Base-by-base conservation (phyloP, 1,284 basidiomycete species). In the Boletus mariae region DNA sequence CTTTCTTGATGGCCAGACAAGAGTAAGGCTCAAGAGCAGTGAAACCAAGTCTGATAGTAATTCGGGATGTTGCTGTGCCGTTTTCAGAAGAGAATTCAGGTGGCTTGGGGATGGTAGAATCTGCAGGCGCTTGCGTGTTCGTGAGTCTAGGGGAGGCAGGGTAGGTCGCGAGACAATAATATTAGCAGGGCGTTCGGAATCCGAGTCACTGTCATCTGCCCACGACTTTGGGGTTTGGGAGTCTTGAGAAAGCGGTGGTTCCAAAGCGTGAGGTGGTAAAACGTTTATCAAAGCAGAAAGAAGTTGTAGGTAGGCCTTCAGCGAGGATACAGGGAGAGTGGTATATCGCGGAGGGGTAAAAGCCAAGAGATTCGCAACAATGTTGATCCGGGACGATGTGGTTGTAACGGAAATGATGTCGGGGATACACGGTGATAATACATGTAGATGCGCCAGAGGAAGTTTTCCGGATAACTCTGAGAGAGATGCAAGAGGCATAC, bases 301-400 rank as follows among this genome's bases (percentile, higher is more conserved):
- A 17, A 90, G 72, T 6, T 70, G 66, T 23, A 91, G 67, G 57
- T 88, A 88, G 1, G 74, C 70, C 4, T 66, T 67, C n/a, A 90
- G 64, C 2, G 80, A 72, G 1, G 73, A 56, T 0, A 71, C 63
- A 2, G 75, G 67, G 6, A 86, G 68, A 5, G 68, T 68, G 9
- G 73, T 57, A 61, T 87, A 82, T 49, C 81, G 76, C 3, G 83
- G 78, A 0, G 80, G 73, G 9, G 77, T 74, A 63, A 91, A 85
- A 6, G 79, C 76, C 40, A 80, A 68, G 5, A 90, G 69, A 61
- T 88, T 90, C 1, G 87, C 82, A 12, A 88, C 63, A 3, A 91
- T 73, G 58, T 90, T 79, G 43, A 79, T 66, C 59, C 72, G 78
- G 17, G 71, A 67, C 3, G 57, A 42, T 57, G 57, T 43, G 51